These are phyloP conservation scores for Capronia coronata DNA, from an alignment of 2,329 filamentous ascomycete genomes.

Conservation along the genomic window DNA sequence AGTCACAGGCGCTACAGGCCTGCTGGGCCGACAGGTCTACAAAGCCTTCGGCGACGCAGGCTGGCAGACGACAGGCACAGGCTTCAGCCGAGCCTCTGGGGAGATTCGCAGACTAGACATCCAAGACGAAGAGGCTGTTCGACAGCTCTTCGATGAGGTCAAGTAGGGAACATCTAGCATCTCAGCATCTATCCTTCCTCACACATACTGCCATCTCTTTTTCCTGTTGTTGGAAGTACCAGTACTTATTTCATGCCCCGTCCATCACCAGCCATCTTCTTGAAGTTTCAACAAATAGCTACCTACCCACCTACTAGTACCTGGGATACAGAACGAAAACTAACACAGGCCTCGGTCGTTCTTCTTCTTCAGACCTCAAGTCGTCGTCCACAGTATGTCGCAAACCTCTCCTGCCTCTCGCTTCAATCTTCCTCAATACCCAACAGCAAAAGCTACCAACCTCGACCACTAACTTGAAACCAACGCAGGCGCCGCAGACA, in stretches of 20 bases:
- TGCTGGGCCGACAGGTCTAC: slow-evolving; percentile 73
- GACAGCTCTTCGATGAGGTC: slow-evolving; percentile 45
- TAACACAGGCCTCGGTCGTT: too few relatives aligned
- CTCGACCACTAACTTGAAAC: not conserved
- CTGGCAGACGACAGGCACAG: slow-evolving; percentile 68
- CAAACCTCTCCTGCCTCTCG: slow-evolving; percentile 16
- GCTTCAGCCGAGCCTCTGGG: slow-evolving; percentile 64
- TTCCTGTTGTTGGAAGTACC: not conserved
- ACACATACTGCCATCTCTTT: not conserved
- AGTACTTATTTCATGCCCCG: not conserved
- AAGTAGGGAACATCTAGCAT: slow-evolving; percentile 38
- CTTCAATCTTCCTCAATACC: too few relatives aligned
- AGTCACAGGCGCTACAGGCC: slow-evolving; percentile 76
- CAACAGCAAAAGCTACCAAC: too few relatives aligned
- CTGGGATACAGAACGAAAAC: too few relatives aligned
- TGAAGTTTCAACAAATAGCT: too few relatives aligned
- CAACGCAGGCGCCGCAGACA: slow-evolving; percentile 68
- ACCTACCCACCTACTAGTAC: too few relatives aligned
- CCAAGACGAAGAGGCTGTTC: slow-evolving; percentile 40
- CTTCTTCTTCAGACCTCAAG: slow-evolving; percentile 54
- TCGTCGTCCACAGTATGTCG: slow-evolving; percentile 70
- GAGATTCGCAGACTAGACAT: slow-evolving; percentile 56
- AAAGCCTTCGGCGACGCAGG: slow-evolving; percentile 60
- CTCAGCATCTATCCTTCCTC: slow-evolving; percentile 2
- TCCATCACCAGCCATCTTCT: not conserved